A percentile compares a stretch with the other conserved stretches of the same genome.
Evolutionary conservation across 805 yeast species (phyloP).

Genomic region (Groenewaldozyma tartarivorans): DNA sequence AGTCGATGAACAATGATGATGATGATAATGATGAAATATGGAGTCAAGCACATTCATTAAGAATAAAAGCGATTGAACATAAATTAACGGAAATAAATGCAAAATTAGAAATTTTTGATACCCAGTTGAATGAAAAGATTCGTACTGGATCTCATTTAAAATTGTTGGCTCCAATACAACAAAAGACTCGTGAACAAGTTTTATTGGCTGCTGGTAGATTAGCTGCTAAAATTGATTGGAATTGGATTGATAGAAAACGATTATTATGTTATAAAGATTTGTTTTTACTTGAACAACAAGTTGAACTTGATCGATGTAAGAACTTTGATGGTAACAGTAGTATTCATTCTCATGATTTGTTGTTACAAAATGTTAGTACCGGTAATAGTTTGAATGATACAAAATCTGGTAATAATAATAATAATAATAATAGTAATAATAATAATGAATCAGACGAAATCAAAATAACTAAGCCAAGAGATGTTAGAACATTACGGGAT

Average conservation of each 20-base stretch:
- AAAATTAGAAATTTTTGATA: slow-evolving; percentile 23
- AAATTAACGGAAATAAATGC: slow-evolving; percentile 30
- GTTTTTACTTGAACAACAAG: slow-evolving; percentile 24
- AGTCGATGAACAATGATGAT: neutral
- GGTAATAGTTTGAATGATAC: too few species aligned
- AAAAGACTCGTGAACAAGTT: slow-evolving; percentile 43
- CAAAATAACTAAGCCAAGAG: neutral
- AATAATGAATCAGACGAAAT: neutral
- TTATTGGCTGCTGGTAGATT: slow-evolving; percentile 37
- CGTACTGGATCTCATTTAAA: slow-evolving; percentile 32
- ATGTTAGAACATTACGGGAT: neutral
- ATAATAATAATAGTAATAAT: too few species aligned
- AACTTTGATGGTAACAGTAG: neutral
- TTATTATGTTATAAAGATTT: slow-evolving; percentile 33
- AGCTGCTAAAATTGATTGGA: slow-evolving; percentile 47
- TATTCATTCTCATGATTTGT: too few species aligned
- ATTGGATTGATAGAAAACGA: slow-evolving; percentile 44
- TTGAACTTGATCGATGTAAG: slow-evolving; percentile 12
- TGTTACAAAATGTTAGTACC: too few species aligned
- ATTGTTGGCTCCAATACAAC: slow-evolving; percentile 45
- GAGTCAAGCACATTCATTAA: slow-evolving; percentile 10
- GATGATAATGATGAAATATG: neutral
- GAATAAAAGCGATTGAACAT: slow-evolving; percentile 22
- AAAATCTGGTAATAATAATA: too few species aligned
- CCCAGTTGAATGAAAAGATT: slow-evolving; percentile 31